Evolutionary conservation across 2,329 filamentous ascomycete species (phyloP), one percentile per base, ranked within the genome.

Genomic region (Penicillium fuscoglaucum): DNA sequence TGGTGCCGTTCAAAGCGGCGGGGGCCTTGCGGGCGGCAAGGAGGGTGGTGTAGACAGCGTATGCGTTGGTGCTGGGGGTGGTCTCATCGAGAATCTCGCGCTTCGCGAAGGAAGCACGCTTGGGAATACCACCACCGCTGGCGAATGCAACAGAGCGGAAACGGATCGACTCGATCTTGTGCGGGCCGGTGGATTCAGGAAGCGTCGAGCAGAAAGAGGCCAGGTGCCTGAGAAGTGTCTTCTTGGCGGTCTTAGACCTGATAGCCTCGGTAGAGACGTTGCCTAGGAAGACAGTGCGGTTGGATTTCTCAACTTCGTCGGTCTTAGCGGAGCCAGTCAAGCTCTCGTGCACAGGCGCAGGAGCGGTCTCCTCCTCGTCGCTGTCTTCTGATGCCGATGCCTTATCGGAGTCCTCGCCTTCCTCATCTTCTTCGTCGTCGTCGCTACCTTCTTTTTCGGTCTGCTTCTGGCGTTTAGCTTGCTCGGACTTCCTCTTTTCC

Each of bases 71-170:
- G 61, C 90, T 96, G 70, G 90, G 91, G 1, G 93, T 95, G 1
- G 96, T 99, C 21, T 91, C 86, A 60, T 90, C 88, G 88, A 97
- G 93, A 58, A 98, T 81, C 26, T 92, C 88, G 73, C 93, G 92
- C 68, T 91, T 96, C 61, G 93, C 95, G 74, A 87, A 98, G 26
- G 95, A 90, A n/a, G 93, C 95, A 62, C 93, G 90, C 79, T 96
- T 97, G 50, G 95, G 95, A 57, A 97, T 84, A 17, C 87, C 81
- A 37, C 82, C 84, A 39, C 71, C 70, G 29, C 86, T 86, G 6
- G 89, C 84, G 74, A 96, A 98, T 2, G 95, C 90, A 15, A 92
- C 91, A 8, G 93, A 98, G 58, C 95, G 90, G 82, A 98, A 99
- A 24, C 95, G 91, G 60, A 99, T 82, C 2, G 93, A 96, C 73